Evolutionary conservation across 345 rosid species (phyloP), one percentile per base, ranked within the genome.

Genomic region (Salix arbutifolia): DNA sequence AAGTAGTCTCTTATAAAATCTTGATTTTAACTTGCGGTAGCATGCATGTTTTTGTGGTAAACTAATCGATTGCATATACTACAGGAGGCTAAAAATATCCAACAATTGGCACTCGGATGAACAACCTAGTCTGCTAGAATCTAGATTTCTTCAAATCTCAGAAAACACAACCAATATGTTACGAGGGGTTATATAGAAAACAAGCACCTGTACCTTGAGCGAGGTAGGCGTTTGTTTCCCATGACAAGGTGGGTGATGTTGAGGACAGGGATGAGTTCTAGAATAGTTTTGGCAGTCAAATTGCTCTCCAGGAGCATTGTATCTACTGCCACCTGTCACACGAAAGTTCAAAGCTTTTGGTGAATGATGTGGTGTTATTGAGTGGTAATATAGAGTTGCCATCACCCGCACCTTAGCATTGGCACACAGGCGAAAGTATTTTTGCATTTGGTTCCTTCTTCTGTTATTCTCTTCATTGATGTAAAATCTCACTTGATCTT

Each of bases 251-350:
- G 80, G 65, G 85, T 84, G 38, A 90, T 83, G 83, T 89, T 87
- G 75, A 87, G 87, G 61, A 89, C 87, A 60, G 94, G 83, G 28
- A 90, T 90, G 50, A 90, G 90, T 61, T 85, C 88, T n/a, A 89
- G 80, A 64, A 90, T 74, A 33, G 92, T 86, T 83, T 87, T 84
- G 17, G 84, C 81, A 6, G 80, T 80, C 62, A 48, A 71, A 28
- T 70, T 73, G 81, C 88, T 83, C 82, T 90, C 90, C 50, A 90
- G 68, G 14, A 90, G 86, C 86, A 86, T 73, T 16, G 90, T 87
- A 69, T 90, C 94, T 58, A 82, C 91, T 14, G 82, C 76, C 58
- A 90, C 89, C 91, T 88, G 81, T 37, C 58, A 69, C 42, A 76
- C 11, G 35, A 52, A 70, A 66, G 11, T 42, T 26, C 69, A 31